Evolutionary conservation across 2,329 filamentous ascomycete genomes (phyloP).

Genomic region (Plectosphaerella cucumerina): DNA sequence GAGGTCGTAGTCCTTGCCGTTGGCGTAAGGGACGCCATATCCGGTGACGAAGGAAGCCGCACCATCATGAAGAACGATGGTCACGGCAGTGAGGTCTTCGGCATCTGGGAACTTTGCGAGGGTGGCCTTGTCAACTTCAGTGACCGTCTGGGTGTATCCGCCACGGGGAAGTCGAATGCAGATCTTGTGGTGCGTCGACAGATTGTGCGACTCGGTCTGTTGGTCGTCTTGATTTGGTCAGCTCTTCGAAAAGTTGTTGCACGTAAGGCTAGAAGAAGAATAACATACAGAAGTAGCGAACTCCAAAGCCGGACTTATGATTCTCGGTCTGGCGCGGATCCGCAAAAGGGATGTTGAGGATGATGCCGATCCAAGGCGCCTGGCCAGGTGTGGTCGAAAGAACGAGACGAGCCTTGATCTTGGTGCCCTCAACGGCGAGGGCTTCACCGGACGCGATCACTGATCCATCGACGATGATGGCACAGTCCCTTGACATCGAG

Average conservation of each 20-base stretch:
- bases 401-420: neutral
- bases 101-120: neutral
- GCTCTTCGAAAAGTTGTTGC: neutral
- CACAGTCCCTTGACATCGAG: neutral
- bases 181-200: neutral
- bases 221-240: neutral
- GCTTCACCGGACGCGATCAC: neutral
- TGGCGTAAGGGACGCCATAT: neutral
- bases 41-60: neutral
- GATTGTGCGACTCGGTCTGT: neutral
- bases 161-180: neutral
- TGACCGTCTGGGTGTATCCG: neutral
- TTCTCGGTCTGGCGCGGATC: neutral
- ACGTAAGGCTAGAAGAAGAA: neutral
- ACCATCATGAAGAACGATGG: neutral
- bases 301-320: neutral
- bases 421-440: neutral
- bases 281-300: neutral
- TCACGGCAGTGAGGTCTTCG: neutral
- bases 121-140: neutral
- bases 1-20: neutral
- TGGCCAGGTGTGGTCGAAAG: neutral
- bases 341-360: neutral
- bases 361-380: neutral
- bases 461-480: neutral